These are phyloP conservation scores for Colletotrichum gigasporum DNA, from an alignment of 2,329 filamentous ascomycete species.

Conservation along the genomic window DNA sequence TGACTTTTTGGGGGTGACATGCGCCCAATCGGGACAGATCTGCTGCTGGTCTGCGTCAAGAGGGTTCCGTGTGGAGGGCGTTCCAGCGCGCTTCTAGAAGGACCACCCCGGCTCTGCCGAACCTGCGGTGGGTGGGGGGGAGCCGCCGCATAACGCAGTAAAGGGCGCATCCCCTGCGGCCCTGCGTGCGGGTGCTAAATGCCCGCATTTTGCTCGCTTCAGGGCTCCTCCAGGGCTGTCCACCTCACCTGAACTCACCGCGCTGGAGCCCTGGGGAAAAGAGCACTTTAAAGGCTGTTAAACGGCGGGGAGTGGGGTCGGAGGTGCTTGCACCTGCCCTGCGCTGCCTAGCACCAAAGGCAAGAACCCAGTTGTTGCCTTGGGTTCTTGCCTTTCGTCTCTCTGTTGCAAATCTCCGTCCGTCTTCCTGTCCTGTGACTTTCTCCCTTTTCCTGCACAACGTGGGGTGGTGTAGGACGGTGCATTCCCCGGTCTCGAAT, in stretches of 20 bases:
- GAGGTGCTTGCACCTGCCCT: neutral
- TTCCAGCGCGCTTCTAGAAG: slow-evolving; percentile 28
- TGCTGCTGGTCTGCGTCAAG: slow-evolving; percentile 18
- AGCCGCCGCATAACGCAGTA: slow-evolving; percentile 12
- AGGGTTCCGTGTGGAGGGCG: slow-evolving; percentile 18
- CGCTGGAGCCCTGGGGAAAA: too few species aligned
- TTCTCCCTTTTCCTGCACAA: too few species aligned
- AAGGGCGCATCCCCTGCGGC: slow-evolving; percentile 3
- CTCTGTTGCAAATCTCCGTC: slow-evolving; percentile 2
- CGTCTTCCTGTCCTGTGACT: slow-evolving; percentile 5
- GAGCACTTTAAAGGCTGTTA: too few species aligned
- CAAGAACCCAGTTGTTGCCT: too few species aligned
- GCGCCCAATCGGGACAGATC: slow-evolving; percentile 1
- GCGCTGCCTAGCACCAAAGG: too few species aligned
- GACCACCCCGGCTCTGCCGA: slow-evolving; percentile 13
- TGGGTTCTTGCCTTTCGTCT: too few species aligned
- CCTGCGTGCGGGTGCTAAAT: neutral
- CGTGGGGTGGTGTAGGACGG: too few species aligned
- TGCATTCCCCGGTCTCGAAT: neutral
- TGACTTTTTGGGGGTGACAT: neutral
- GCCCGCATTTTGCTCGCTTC: too few species aligned
- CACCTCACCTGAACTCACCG: too few species aligned
- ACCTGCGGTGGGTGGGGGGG: neutral
- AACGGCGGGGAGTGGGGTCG: neutral
- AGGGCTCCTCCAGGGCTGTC: too few species aligned